Conservation (phyloP, 163 green algal species). For the Volvox carteri region DNA sequence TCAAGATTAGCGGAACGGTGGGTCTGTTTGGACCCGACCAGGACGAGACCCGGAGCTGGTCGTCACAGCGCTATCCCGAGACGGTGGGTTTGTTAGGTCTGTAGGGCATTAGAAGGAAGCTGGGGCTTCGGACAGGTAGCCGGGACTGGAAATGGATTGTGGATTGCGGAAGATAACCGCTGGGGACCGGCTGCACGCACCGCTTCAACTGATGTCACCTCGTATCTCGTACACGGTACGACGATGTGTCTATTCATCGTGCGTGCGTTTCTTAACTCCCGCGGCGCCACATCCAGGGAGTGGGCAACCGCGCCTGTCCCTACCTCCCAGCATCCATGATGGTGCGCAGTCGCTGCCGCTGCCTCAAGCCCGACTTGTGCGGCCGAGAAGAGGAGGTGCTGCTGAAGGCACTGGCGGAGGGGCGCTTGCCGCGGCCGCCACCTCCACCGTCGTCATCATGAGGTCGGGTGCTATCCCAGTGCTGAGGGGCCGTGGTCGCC, state of each 20-base stretch:
- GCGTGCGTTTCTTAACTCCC: no score
- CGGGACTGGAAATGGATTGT: no score
- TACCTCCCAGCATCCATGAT: constrained; percentile 5
- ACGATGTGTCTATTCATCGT: no score
- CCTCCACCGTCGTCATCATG: not conserved
- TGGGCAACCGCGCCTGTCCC: constrained; percentile 28
- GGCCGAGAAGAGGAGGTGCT: constrained; percentile 16
- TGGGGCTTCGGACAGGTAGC: no score
- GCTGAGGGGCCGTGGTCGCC: no score
- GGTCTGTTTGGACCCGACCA: constrained; percentile 29
- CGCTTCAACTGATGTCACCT: no score
- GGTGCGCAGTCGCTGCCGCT: constrained; percentile 47
- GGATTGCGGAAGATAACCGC: no score
- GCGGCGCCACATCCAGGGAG: no score
- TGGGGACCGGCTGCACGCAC: no score
- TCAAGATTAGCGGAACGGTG: not conserved
- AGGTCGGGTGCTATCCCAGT: no score
- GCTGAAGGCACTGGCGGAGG: constrained; percentile 10
- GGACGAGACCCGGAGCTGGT: not conserved
- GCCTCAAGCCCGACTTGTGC: constrained; percentile 5
- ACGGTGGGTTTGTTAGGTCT: not conserved
- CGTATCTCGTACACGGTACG: no score
- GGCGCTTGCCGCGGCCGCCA: constrained; percentile 26
- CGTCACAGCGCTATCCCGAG: not conserved
- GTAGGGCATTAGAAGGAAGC: no score